These are phyloP conservation scores for Mytilinidion resinicola DNA, from an alignment of 495 filamentous ascomycete genomes.

Conservation along the genomic window DNA sequence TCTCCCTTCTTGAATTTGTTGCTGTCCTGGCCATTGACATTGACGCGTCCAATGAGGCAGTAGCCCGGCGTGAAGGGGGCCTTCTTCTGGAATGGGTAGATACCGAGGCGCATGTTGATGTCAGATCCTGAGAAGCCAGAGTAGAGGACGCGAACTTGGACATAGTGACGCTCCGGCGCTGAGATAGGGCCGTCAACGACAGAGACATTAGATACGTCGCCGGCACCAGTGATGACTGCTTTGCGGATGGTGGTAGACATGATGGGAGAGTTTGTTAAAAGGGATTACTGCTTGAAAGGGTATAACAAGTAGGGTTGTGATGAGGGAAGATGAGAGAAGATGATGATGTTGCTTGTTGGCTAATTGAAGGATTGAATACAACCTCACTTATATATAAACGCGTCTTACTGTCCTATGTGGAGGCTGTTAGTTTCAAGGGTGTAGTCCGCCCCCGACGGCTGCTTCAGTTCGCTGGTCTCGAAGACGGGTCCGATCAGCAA, in stretches of 20 bases:
- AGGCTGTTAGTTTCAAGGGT: no score
- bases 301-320: no score
- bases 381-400: no score
- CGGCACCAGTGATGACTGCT: constrained; percentile 37
- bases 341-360: no score
- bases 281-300: no score
- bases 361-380: no score
- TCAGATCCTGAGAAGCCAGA: constrained; percentile 40
- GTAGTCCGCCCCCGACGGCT: no score
- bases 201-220: constrained; percentile 32
- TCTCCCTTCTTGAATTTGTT: constrained; percentile 32
- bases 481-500: no score
- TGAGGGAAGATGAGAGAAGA: no score
- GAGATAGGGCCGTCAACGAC: constrained; percentile 31
- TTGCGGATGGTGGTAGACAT: constrained; percentile 38
- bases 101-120: constrained; percentile 41
- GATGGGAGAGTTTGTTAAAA: neutral
- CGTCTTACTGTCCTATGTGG: no score
- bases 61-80: constrained; percentile 42
- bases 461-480: no score
- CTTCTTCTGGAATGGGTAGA: constrained; percentile 38
- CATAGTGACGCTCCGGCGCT: constrained; percentile 30
- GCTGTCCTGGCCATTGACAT: constrained; percentile 28
- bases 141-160: constrained; percentile 41
- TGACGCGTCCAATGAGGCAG: constrained; percentile 37